Conservation (phyloP, 495 filamentous ascomycete species). For the Aspergillus baeticus region DNA sequence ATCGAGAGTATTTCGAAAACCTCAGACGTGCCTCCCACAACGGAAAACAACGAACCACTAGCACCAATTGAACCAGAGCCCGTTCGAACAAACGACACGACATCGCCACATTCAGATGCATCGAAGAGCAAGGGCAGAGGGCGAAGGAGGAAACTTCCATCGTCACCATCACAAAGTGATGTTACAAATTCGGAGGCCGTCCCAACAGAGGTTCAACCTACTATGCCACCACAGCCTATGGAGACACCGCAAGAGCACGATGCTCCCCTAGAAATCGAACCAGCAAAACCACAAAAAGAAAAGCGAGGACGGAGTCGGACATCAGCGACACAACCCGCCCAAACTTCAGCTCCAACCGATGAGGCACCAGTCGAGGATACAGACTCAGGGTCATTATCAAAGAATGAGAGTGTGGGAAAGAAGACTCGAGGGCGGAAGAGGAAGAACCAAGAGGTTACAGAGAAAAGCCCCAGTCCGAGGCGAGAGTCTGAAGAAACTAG, state of each 20-base stretch:
- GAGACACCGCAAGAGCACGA: slow-evolving; percentile 13
- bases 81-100: slow-evolving; percentile 7
- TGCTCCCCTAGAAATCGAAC: neutral
- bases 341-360: neutral
- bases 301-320: slow-evolving; percentile 21
- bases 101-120: slow-evolving; percentile 10
- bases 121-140: slow-evolving; percentile 11
- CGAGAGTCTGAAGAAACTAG: neutral
- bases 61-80: neutral
- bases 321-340: slow-evolving; percentile 8
- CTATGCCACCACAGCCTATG: neutral
- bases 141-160: slow-evolving; percentile 5
- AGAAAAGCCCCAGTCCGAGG: neutral
- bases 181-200: neutral
- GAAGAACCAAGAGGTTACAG: neutral
- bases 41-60: neutral
- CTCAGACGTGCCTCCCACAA: neutral
- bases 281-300: slow-evolving; percentile 5
- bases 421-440: slow-evolving; percentile 9
- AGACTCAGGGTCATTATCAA: neutral
- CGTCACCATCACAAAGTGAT: slow-evolving; percentile 1
- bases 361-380: neutral
- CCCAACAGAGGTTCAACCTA: neutral
- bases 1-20: neutral
- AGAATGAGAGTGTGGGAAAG: neutral